Conservation (phyloP, 305 asterid species). For the Lippia alba region DNA sequence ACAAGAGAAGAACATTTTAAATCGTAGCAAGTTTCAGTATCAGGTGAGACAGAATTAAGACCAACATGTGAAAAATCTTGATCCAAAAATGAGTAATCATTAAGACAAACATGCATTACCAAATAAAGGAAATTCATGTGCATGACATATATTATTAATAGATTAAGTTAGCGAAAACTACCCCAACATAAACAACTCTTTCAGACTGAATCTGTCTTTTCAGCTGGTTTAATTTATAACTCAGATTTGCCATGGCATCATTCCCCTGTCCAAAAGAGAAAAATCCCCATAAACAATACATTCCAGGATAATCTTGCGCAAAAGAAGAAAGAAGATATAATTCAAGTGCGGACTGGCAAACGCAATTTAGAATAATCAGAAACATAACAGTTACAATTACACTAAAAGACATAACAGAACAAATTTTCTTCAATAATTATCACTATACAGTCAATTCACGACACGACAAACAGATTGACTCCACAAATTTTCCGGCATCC, state of each 20-base stretch:
- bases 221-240: conserved; percentile 45
- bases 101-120: background rate
- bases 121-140: background rate
- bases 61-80: background rate
- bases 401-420: background rate
- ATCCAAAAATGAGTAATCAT: background rate
- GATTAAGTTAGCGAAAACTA: conserved; percentile 20
- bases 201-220: conserved; percentile 58
- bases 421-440: background rate
- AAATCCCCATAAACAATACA: background rate
- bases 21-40: background rate
- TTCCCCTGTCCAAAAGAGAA: conserved; percentile 32
- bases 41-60: background rate
- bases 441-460: background rate
- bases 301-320: background rate
- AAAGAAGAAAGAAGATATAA: background rate
- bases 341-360: too few species aligned
- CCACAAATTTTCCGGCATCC: background rate
- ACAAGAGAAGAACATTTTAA: background rate
- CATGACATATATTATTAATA: background rate
- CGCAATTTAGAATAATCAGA: background rate
- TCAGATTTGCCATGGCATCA: conserved; percentile 39
- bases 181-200: conserved; percentile 49
- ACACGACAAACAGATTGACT: conserved; percentile 6
- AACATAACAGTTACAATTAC: background rate